Evolutionary conservation across 2,329 filamentous ascomycete species (phyloP).

Genomic region (Pleurostoma richardsiae): DNA sequence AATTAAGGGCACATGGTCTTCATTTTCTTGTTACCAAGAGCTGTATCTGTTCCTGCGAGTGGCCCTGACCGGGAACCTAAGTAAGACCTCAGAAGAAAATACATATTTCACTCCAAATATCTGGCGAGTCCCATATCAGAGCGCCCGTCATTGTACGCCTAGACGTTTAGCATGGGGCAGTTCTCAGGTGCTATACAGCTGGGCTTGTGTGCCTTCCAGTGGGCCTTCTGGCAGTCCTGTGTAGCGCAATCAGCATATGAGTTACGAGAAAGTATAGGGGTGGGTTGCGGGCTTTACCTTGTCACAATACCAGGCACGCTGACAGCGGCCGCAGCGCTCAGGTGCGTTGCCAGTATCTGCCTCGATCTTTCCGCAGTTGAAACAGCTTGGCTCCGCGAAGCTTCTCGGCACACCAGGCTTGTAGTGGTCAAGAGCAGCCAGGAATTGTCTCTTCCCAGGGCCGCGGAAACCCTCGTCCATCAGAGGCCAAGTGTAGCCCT

Average conservation of each 20-base stretch:
- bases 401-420: conserved; percentile 10
- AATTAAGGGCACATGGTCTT: no score
- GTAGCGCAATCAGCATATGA: background rate
- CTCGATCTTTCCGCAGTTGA: conserved; percentile 12
- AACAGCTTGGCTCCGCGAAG: conserved; percentile 15
- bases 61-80: no score
- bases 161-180: conserved; percentile 1
- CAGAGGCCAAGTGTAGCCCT: background rate
- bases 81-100: no score
- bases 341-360: conserved; percentile 7
- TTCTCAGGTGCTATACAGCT: conserved; percentile 1
- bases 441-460: conserved; percentile 12
- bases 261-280: background rate
- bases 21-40: no score
- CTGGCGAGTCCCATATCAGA: no score
- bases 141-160: background rate
- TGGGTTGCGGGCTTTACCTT: conserved; percentile 3
- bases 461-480: conserved; percentile 10
- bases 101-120: no score
- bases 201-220: conserved; percentile 8
- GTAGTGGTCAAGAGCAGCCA: conserved; percentile 15
- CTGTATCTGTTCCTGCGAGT: no score
- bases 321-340: conserved; percentile 8
- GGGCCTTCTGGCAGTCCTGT: conserved; percentile 10
- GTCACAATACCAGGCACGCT: conserved; percentile 12